Percentiles rank a stretch among this genome's conserved stretches.
These are phyloP conservation scores for Ganoderma lingzhi DNA, from an alignment of 1,284 basidiomycete species.

Conservation along the genomic window DNA sequence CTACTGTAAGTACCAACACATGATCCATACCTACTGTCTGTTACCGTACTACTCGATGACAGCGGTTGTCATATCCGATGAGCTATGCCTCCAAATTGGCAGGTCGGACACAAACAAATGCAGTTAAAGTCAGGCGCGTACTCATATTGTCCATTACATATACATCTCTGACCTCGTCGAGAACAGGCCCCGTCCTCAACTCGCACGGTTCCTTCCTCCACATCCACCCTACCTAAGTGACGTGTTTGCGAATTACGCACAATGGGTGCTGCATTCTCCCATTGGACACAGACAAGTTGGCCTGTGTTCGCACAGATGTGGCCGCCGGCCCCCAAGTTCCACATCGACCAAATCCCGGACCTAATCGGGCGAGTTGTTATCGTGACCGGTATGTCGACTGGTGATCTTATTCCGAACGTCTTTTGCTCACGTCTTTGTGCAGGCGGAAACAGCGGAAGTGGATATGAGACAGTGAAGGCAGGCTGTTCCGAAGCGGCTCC, in stretches of 20 bases:
- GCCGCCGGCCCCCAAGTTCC: slow-evolving; percentile 55
- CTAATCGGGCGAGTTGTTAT: slow-evolving; percentile 54
- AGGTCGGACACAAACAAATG: too few relatives aligned
- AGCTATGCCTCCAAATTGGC: too few relatives aligned
- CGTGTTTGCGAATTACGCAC: background rate
- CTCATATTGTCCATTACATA: too few relatives aligned
- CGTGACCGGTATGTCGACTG: slow-evolving; percentile 46
- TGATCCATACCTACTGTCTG: too few relatives aligned
- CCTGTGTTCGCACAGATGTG: slow-evolving; percentile 12
- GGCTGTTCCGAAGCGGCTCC: background rate
- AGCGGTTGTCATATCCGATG: too few relatives aligned
- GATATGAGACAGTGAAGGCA: slow-evolving; percentile 45
- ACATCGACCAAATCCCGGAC: slow-evolving; percentile 57
- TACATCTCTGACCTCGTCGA: too few relatives aligned
- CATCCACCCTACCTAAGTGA: too few relatives aligned
- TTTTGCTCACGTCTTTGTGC: background rate
- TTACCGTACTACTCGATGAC: too few relatives aligned
- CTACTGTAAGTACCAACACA: too few relatives aligned
- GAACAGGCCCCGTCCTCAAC: too few relatives aligned
- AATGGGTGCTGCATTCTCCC: background rate
- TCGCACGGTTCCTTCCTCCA: background rate
- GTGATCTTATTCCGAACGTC: background rate
- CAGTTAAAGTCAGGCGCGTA: too few relatives aligned
- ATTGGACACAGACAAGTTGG: background rate
- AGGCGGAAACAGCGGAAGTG: slow-evolving; percentile 53